Percentiles rank a stretch among this genome's conserved stretches.
phyloP scores from a whole-genome alignment of 225 moss, liverwort and hornwort species.

The Physcomitrium patens region DNA sequence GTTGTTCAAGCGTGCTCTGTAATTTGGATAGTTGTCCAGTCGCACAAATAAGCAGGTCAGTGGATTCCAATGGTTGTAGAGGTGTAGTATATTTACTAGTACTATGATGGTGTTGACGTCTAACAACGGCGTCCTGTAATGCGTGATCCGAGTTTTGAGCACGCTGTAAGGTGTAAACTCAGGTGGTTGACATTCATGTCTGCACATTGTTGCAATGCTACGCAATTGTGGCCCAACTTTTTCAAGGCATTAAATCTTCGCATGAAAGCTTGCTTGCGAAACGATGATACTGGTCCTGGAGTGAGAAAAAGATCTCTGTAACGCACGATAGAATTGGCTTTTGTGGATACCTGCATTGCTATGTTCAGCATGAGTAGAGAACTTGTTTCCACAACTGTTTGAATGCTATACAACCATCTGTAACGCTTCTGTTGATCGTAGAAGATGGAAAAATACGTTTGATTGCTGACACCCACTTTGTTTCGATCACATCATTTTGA shows the following conservation, averaged over 20 bases:
- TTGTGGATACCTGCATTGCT: background rate
- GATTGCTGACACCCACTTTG: background rate
- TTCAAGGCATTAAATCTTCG: background rate
- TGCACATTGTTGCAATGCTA: constrained; percentile 73
- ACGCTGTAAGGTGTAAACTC: constrained; percentile 53
- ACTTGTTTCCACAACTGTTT: too few species aligned
- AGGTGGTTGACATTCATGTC: constrained; percentile 65
- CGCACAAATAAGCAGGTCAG: constrained; percentile 45
- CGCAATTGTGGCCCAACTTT: constrained; percentile 71
- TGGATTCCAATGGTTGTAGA: constrained; percentile 31
- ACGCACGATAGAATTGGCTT: background rate
- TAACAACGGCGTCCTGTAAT: constrained; percentile 25
- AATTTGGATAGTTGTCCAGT: constrained; percentile 37
- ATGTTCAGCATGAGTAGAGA: background rate
- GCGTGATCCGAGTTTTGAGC: constrained; percentile 37
- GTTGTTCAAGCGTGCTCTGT: constrained; percentile 36
- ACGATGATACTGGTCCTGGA: background rate
- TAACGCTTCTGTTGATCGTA: background rate
- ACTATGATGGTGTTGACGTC: constrained; percentile 44
- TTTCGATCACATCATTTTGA: background rate
- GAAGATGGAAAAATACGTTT: too few species aligned
- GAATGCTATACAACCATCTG: background rate
- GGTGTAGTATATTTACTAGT: constrained; percentile 30
- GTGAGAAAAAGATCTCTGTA: background rate
- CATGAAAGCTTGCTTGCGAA: constrained; percentile 18